Conservation (phyloP, 768 basidiomycete genomes). For the Calocera cornea region DNA sequence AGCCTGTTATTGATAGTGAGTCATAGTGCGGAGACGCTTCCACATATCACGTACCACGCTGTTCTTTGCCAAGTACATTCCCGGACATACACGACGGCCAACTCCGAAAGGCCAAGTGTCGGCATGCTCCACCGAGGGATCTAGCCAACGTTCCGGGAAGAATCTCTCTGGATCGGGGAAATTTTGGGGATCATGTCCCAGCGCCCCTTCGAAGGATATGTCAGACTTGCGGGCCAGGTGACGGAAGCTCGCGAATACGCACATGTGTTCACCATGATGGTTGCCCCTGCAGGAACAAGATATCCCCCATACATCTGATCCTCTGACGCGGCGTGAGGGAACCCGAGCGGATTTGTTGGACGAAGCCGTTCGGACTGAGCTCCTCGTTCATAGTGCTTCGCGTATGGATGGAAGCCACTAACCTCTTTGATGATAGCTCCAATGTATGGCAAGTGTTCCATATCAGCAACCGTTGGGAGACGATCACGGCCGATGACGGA, state of each 20-base stretch:
- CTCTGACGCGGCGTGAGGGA: neutral
- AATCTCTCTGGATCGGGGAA: neutral
- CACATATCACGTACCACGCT: neutral
- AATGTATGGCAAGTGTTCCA: conserved; percentile 7
- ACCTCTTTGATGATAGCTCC: conserved; percentile 4
- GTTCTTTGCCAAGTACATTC: neutral
- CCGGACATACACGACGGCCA: neutral
- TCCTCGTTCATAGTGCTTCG: neutral
- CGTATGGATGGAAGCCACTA: neutral
- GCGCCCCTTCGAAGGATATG: neutral
- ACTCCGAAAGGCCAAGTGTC: neutral
- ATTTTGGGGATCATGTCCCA: neutral
- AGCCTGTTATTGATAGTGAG: neutral
- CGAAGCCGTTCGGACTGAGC: neutral
- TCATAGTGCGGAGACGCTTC: neutral
- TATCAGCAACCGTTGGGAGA: conserved; percentile 8
- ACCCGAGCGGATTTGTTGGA: neutral
- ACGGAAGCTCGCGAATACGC: neutral
- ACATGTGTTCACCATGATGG: neutral
- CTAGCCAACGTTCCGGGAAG: neutral
- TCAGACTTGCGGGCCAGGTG: neutral
- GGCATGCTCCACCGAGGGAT: neutral
- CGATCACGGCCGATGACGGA: neutral
- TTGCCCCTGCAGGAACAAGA: neutral
- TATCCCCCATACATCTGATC: neutral